These are phyloP conservation scores for Globisporangium uncinulatum DNA, from an alignment of 352 stramenopile genomes.

Conservation along the genomic window DNA sequence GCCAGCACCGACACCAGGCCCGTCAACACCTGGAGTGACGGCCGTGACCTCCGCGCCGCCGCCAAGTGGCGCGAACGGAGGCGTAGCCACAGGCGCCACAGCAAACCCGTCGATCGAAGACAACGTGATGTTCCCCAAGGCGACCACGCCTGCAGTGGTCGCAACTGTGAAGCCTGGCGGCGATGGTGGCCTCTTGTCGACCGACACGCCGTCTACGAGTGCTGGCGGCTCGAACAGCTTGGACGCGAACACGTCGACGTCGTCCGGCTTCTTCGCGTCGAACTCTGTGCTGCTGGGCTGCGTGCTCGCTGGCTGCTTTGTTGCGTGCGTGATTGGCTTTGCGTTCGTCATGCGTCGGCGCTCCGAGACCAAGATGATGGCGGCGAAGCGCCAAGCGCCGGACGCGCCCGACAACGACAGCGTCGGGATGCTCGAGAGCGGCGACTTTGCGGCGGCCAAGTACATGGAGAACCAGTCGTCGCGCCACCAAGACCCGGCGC, in stretches of 20 bases:
- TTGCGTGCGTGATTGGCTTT: constrained; percentile 22
- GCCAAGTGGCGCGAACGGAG: constrained; percentile 2
- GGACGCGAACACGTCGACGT: constrained; percentile 9
- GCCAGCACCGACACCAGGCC: background rate
- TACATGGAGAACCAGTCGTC: constrained; percentile 47
- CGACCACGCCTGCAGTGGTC: background rate
- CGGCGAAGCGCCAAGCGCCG: constrained; percentile 21
- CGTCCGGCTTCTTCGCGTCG: constrained; percentile 12
- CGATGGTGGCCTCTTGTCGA: constrained; percentile 2
- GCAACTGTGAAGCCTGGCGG: constrained; percentile 10
- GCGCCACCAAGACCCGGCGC: constrained; percentile 30
- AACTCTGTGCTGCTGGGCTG: constrained; percentile 35
- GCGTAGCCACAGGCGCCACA: background rate
- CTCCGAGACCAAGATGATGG: constrained; percentile 23
- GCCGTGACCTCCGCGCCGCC: constrained; percentile 4
- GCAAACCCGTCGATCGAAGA: constrained; percentile 1
- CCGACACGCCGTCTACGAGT: background rate
- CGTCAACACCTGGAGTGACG: background rate
- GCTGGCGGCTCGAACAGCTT: constrained; percentile 7
- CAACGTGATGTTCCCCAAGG: background rate
- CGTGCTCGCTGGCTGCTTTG: constrained; percentile 29
- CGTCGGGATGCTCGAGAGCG: constrained; percentile 38
- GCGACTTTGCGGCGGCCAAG: constrained; percentile 16
- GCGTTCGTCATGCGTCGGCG: constrained; percentile 43
- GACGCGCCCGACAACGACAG: constrained; percentile 19